Conservation (phyloP, 140 eudicot genomes). For the Flaveria floridana region DNA sequence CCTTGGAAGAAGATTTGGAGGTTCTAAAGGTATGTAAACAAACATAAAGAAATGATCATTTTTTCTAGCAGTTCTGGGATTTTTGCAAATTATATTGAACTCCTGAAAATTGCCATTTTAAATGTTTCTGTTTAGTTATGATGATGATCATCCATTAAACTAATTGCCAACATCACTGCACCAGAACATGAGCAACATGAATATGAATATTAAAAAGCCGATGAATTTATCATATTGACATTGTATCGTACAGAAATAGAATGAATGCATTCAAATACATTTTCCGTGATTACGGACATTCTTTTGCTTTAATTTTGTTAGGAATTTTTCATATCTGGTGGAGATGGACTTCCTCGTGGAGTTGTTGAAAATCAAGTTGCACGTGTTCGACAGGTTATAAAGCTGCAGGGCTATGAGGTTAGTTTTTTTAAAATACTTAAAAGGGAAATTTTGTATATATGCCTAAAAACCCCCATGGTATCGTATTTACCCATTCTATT, state of each 20-base stretch:
- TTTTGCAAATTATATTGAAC: background rate
- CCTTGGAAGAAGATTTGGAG: constrained; percentile 89
- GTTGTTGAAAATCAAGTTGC: constrained; percentile 96
- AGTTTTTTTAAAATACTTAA: constrained; percentile 23
- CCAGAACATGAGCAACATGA: background rate
- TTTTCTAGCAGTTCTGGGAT: background rate
- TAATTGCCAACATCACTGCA: constrained; percentile 17
- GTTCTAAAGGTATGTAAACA: constrained; percentile 71
- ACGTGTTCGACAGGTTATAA: constrained; percentile 79
- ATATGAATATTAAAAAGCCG: background rate
- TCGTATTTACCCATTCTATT: background rate
- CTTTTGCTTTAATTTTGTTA: constrained; percentile 23
- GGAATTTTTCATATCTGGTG: constrained; percentile 99
- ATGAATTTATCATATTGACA: background rate
- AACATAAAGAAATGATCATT: background rate
- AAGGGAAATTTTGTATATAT: background rate
- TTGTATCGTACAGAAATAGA: background rate
- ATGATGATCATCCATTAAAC: background rate
- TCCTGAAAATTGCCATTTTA: background rate
- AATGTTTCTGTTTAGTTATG: constrained; percentile 1
- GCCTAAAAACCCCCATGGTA: background rate
- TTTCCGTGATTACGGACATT: background rate
- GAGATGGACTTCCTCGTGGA: constrained; percentile 99
- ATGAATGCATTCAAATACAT: background rate
- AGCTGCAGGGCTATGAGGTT: constrained; percentile 90